A percentile compares a stretch with the other conserved stretches of the same genome.
These are phyloP conservation scores for Rostrohypoxylon terebratum DNA, from an alignment of 495 filamentous ascomycete genomes.

Conservation along the genomic window DNA sequence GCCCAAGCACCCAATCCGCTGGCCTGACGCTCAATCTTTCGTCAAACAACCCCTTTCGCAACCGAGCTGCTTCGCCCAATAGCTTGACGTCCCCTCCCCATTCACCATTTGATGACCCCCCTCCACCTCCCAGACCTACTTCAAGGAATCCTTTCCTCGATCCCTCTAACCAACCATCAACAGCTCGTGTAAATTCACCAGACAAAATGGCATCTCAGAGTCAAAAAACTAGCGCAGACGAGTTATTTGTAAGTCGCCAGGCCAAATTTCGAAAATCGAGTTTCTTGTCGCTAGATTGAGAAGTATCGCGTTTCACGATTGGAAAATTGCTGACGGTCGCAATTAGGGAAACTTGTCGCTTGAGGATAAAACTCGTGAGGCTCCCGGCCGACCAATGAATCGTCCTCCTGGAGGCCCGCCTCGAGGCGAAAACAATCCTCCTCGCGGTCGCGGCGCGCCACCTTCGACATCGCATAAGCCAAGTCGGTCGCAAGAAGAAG, in stretches of 20 bases:
- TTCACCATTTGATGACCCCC: constrained; percentile 66
- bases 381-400: constrained; percentile 52
- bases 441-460: constrained; percentile 54
- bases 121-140: constrained; percentile 72
- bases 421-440: constrained; percentile 65
- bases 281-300: neutral
- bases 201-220: constrained; percentile 68
- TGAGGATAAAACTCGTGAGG: constrained; percentile 55
- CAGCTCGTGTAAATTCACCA: constrained; percentile 56
- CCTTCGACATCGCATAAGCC: constrained; percentile 66
- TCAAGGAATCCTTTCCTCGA: constrained; percentile 96
- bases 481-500: constrained; percentile 72
- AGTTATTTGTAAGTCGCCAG: constrained; percentile 85
- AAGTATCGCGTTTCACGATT: neutral
- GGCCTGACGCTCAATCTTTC: constrained; percentile 72
- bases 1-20: constrained; percentile 53
- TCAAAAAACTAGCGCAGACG: constrained; percentile 73
- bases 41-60: constrained; percentile 99
- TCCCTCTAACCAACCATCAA: constrained; percentile 66
- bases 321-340: constrained; percentile 24
- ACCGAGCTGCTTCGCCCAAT: constrained; percentile 80
- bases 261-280: neutral
- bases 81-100: constrained; percentile 55
- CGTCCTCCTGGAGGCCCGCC: constrained; percentile 56
- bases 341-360: constrained; percentile 63